A percentile compares a stretch with the other conserved stretches of the same genome.
These are phyloP conservation scores for Astragalus glycyphyllos DNA, from an alignment of 306 rosid genomes.

Conservation along the genomic window DNA sequence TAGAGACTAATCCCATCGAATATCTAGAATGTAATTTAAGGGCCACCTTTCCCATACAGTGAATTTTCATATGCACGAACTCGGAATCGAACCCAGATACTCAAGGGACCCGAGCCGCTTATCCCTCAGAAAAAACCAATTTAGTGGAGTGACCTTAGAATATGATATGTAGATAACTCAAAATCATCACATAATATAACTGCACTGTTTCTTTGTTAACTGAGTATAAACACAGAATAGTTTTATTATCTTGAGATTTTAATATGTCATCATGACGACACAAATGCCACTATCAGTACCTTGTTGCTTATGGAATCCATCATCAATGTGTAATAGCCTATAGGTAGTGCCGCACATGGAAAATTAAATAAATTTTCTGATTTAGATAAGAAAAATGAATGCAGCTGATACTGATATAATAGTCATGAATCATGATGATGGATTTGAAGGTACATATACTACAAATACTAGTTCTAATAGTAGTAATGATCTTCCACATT, in stretches of 20 bases:
- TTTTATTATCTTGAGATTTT: neutral
- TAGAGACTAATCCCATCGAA: too few relatives aligned
- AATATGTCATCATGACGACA: constrained; percentile 41
- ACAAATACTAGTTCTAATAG: neutral
- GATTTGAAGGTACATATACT: neutral
- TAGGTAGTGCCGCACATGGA: constrained; percentile 45
- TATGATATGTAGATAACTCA: neutral
- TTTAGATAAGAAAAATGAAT: constrained; percentile 39
- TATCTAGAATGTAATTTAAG: too few relatives aligned
- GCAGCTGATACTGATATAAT: constrained; percentile 24
- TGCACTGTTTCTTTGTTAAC: constrained; percentile 20
- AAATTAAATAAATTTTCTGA: constrained; percentile 36
- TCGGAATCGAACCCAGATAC: too few relatives aligned
- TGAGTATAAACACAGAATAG: neutral
- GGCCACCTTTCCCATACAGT: too few relatives aligned
- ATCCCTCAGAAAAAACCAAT: too few relatives aligned
- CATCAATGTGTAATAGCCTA: constrained; percentile 26
- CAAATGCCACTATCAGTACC: constrained; percentile 25
- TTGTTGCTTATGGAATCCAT: constrained; percentile 28
- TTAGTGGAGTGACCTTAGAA: neutral
- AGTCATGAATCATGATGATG: constrained; percentile 39
- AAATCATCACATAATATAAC: neutral
- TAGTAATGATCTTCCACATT: neutral
- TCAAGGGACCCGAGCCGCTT: too few relatives aligned
- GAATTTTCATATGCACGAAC: too few relatives aligned